Evolutionary conservation across 352 stramenopile genomes (phyloP).

Genomic region (Phytophthora chlamydospora): DNA sequence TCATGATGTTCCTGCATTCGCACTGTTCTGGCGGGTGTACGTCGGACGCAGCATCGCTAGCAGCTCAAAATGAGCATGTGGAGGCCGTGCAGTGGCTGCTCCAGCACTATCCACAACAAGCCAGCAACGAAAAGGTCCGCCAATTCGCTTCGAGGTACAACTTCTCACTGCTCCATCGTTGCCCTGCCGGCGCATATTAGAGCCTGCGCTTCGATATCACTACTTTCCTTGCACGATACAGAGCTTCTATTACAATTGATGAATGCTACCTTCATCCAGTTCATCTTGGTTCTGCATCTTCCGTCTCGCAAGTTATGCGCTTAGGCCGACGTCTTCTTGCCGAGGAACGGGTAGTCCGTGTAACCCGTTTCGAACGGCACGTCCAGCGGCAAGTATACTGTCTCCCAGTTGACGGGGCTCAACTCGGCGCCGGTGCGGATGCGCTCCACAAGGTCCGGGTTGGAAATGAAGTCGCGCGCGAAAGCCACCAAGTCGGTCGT

Average conservation of each 20-base stretch:
- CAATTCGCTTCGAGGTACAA: slow-evolving; percentile 38
- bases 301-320: not conserved
- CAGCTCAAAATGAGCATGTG: slow-evolving; percentile 35
- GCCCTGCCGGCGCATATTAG: slow-evolving; percentile 14
- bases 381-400: slow-evolving; percentile 40
- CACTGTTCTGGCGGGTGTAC: slow-evolving; percentile 33
- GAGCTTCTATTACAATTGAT: slow-evolving; percentile 4
- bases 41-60: slow-evolving; percentile 29
- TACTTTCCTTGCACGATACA: not conserved
- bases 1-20: slow-evolving; percentile 40
- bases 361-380: slow-evolving; percentile 38
- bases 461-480: slow-evolving; percentile 67
- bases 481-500: slow-evolving; percentile 59
- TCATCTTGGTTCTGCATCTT: not conserved
- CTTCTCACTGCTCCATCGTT: slow-evolving; percentile 33
- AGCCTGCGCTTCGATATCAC: not conserved
- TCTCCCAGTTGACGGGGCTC: slow-evolving; percentile 36
- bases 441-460: slow-evolving; percentile 62
- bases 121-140: slow-evolving; percentile 29
- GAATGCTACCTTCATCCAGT: not conserved
- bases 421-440: slow-evolving; percentile 41
- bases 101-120: slow-evolving; percentile 37
- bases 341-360: slow-evolving; percentile 47
- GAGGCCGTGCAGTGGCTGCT: slow-evolving; percentile 43
- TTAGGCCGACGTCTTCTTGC: slow-evolving; percentile 13